Evolutionary conservation across 164 flowering plant species (phyloP).

Genomic region (Sedum album): DNA sequence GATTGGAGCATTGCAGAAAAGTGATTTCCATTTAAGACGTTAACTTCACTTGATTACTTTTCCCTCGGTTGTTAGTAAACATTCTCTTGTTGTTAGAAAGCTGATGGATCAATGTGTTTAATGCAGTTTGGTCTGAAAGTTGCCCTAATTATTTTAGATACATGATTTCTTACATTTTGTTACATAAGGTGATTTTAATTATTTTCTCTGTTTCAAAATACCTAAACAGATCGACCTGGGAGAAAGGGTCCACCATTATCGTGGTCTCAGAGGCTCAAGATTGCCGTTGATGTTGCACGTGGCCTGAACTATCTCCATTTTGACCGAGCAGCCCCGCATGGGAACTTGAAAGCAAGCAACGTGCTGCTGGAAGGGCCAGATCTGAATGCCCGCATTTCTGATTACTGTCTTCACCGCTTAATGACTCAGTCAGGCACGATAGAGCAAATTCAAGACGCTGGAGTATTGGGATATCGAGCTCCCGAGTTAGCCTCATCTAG

Average conservation of each 20-base stretch:
- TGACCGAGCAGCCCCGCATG: slow-evolving; percentile 90
- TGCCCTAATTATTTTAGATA: too few relatives aligned
- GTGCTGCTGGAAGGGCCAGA: slow-evolving; percentile 80
- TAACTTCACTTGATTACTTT: too few relatives aligned
- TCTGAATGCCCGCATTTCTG: slow-evolving; percentile 81
- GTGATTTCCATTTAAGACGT: too few relatives aligned
- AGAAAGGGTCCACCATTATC: slow-evolving; percentile 70
- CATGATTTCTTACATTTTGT: too few relatives aligned
- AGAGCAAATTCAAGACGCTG: slow-evolving; percentile 90
- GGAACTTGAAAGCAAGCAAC: slow-evolving; percentile 93
- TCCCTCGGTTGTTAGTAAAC: too few relatives aligned
- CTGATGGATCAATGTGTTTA: background rate
- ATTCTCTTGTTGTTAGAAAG: too few relatives aligned
- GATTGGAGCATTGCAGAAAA: too few relatives aligned
- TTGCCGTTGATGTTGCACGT: slow-evolving; percentile 91
- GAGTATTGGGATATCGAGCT: slow-evolving; percentile 84
- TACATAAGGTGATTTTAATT: background rate
- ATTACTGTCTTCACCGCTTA: slow-evolving; percentile 93
- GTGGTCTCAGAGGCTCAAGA: slow-evolving; percentile 83
- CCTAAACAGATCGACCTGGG: slow-evolving; percentile 74
- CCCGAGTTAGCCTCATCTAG: slow-evolving; percentile 82
- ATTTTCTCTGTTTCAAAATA: background rate
- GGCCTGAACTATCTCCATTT: slow-evolving; percentile 98
- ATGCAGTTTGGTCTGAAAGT: too few relatives aligned
- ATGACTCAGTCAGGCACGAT: slow-evolving; percentile 88